Percentiles rank a stretch among this genome's conserved stretches.
Evolutionary conservation across 1,284 basidiomycete genomes (phyloP).

Genomic region (Ustilago xerochloae): DNA sequence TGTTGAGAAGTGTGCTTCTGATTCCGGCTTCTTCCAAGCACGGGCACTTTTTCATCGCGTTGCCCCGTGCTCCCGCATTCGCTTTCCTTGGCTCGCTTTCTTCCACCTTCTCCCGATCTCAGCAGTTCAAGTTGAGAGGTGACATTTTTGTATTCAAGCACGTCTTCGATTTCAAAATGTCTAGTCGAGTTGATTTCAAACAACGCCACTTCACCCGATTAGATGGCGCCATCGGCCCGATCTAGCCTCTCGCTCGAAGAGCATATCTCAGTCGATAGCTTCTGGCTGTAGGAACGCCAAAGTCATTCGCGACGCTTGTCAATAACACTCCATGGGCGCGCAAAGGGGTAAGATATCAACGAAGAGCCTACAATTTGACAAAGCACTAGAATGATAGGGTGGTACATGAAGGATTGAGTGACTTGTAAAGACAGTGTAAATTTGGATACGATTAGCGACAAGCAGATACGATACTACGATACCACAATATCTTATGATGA

Average conservation of each 20-base stretch:
- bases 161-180: neutral
- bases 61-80: neutral
- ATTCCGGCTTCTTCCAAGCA: neutral
- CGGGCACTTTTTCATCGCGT: neutral
- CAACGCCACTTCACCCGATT: too few relatives aligned
- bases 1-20: neutral
- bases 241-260: too few relatives aligned
- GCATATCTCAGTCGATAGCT: too few relatives aligned
- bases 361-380: too few relatives aligned
- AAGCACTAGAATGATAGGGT: too few relatives aligned
- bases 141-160: neutral
- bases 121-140: neutral
- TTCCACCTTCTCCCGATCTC: constrained; percentile 2
- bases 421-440: neutral
- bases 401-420: neutral
- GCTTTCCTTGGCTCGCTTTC: neutral
- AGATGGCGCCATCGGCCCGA: neutral
- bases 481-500: neutral
- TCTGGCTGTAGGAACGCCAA: too few relatives aligned
- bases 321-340: too few relatives aligned
- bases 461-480: neutral
- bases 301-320: too few relatives aligned
- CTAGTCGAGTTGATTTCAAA: neutral
- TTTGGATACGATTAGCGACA: neutral
- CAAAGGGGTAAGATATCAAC: too few relatives aligned